These are phyloP conservation scores for Sporisorium graminicola DNA, from an alignment of 1,284 basidiomycete genomes.

Conservation along the genomic window DNA sequence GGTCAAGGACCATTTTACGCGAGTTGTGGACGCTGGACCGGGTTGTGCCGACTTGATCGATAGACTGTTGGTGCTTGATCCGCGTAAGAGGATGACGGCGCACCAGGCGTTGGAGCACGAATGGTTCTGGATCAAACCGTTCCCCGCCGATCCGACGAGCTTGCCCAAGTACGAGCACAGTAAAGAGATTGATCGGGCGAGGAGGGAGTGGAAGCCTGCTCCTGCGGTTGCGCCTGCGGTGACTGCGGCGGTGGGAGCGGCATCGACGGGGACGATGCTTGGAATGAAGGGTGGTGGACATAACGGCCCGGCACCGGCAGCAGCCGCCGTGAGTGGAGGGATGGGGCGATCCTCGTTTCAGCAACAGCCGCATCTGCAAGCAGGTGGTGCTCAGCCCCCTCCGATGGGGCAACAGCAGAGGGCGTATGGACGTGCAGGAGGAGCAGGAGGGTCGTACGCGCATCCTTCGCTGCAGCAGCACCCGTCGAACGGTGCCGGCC, in stretches of 20 bases:
- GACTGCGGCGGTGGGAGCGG: not conserved
- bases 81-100: slow-evolving; percentile 62
- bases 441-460: not conserved
- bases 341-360: not conserved
- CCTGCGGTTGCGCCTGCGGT: slow-evolving; percentile 2
- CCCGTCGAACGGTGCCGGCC: not conserved
- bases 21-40: slow-evolving; percentile 48
- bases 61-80: slow-evolving; percentile 63
- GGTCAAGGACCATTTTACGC: slow-evolving; percentile 54
- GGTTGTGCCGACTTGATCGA: slow-evolving; percentile 66
- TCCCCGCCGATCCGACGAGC: slow-evolving; percentile 60
- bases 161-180: slow-evolving; percentile 67
- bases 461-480: not conserved
- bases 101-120: slow-evolving; percentile 63
- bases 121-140: slow-evolving; percentile 68
- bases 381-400: not conserved
- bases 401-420: not conserved
- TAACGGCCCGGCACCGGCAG: not conserved
- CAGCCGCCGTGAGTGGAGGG: not conserved
- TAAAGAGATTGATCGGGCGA: slow-evolving; percentile 64
- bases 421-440: not conserved
- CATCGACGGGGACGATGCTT: not conserved
- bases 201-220: slow-evolving; percentile 47
- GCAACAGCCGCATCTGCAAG: not conserved
- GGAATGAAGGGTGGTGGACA: not conserved